phyloP scores from a whole-genome alignment of 192 early-diverging fungal species.

The Cetraspora pellucida region DNA sequence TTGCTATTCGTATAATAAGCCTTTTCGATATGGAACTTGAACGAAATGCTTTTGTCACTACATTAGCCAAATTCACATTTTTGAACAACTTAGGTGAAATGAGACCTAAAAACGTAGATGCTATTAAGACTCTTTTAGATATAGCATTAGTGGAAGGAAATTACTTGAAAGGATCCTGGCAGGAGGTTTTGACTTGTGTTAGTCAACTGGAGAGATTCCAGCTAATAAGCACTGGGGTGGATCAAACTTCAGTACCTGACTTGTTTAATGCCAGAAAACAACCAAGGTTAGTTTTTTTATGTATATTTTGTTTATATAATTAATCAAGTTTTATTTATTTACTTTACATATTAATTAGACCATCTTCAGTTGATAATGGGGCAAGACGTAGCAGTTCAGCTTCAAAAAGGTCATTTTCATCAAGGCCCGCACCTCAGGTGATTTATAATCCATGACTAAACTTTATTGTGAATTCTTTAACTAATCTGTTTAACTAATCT shows the following conservation, averaged over 20 bases:
- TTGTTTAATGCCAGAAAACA: conserved; percentile 32
- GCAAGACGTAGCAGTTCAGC: background rate
- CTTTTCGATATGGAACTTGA: conserved; percentile 89
- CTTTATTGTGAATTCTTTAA: conserved; percentile 1
- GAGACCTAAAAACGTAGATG: conserved; percentile 89
- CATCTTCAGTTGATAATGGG: background rate
- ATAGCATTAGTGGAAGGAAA: conserved; percentile 70
- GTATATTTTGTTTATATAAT: background rate
- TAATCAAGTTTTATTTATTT: background rate
- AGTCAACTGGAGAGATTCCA: conserved; percentile 89
- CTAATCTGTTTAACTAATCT: background rate
- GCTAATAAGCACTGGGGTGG: conserved; percentile 64
- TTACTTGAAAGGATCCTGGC: conserved; percentile 71
- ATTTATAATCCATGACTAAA: background rate
- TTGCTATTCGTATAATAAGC: conserved; percentile 78
- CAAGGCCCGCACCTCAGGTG: background rate
- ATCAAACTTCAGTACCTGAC: conserved; percentile 41
- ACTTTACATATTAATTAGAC: background rate
- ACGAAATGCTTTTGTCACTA: conserved; percentile 89
- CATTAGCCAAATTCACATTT: conserved; percentile 84
- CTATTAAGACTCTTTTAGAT: conserved; percentile 82
- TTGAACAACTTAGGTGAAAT: conserved; percentile 84
- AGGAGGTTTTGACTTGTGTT: conserved; percentile 80
- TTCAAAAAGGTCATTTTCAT: conserved; percentile 6
- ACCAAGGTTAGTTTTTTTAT: conserved; percentile 3